Evolutionary conservation across 2,329 filamentous ascomycete species (phyloP).

Genomic region (Colletotrichum australisinense): DNA sequence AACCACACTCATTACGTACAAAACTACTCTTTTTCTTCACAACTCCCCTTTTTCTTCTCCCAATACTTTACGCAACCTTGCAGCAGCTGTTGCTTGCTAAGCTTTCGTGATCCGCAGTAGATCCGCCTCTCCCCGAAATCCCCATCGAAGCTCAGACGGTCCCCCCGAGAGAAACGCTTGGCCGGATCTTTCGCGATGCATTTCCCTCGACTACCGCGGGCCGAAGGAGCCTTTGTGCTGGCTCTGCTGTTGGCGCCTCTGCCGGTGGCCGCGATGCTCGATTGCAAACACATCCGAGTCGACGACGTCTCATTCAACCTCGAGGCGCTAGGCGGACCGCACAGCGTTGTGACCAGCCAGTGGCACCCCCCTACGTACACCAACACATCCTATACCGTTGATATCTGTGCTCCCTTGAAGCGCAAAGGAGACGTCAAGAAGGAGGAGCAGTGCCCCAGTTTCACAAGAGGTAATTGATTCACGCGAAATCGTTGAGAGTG

Average conservation of each 20-base stretch:
- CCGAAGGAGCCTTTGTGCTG: constrained; percentile 50
- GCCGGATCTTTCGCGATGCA: constrained; percentile 25
- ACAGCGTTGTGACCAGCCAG: constrained; percentile 72
- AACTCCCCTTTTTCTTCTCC: neutral
- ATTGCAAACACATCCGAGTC: constrained; percentile 71
- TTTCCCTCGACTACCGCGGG: constrained; percentile 40
- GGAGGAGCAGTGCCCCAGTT: constrained; percentile 73
- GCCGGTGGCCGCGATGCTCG: constrained; percentile 60
- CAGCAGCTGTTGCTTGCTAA: neutral
- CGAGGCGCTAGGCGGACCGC: constrained; percentile 71
- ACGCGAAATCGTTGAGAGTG: neutral
- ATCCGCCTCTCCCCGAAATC: neutral
- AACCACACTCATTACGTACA: constrained; percentile 1
- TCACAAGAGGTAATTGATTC: constrained; percentile 70
- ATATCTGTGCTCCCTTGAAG: constrained; percentile 78
- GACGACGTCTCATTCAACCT: constrained; percentile 74
- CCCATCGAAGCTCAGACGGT: constrained; percentile 11
- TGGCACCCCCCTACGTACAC: constrained; percentile 63
- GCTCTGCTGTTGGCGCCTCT: constrained; percentile 49
- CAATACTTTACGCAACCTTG: constrained; percentile 1
- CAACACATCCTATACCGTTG: constrained; percentile 86
- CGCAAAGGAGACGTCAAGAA: constrained; percentile 67
- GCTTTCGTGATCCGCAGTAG: neutral
- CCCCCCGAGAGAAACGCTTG: constrained; percentile 10
- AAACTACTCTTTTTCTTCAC: neutral